Percentiles rank a stretch among this genome's conserved stretches.
These are phyloP conservation scores for Tephrocybe sp. DNA, from an alignment of 768 basidiomycete genomes.

Conservation along the genomic window DNA sequence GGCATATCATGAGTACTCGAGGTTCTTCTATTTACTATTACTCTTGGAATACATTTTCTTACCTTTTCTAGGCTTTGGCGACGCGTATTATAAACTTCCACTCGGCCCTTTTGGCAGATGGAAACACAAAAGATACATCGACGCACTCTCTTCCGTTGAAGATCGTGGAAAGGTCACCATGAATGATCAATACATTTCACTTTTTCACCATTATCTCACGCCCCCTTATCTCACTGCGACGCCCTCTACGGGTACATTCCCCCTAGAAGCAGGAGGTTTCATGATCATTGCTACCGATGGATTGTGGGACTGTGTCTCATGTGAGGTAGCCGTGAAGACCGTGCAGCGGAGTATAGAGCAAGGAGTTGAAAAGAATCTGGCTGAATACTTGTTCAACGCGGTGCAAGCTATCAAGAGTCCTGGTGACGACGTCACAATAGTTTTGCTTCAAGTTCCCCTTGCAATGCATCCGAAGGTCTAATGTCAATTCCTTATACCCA, in stretches of 20 bases:
- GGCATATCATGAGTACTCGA: constrained; percentile 36
- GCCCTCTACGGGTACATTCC: constrained; percentile 41
- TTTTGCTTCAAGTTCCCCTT: constrained; percentile 20
- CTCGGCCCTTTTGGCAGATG: constrained; percentile 24
- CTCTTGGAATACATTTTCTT: neutral
- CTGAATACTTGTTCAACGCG: constrained; percentile 24
- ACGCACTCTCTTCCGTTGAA: constrained; percentile 30
- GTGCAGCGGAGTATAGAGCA: constrained; percentile 25
- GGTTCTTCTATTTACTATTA: constrained; percentile 17
- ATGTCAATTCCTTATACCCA: too few species aligned
- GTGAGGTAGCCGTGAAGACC: constrained; percentile 41
- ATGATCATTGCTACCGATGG: constrained; percentile 55
- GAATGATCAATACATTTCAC: constrained; percentile 29
- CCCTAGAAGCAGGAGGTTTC: constrained; percentile 36
- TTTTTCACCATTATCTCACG: constrained; percentile 48
- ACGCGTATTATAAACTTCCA: constrained; percentile 37
- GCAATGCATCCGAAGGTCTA: too few species aligned
- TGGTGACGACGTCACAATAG: constrained; percentile 35
- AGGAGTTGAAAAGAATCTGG: constrained; percentile 22
- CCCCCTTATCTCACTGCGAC: constrained; percentile 56
- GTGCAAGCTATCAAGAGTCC: constrained; percentile 21
- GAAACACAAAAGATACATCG: constrained; percentile 31
- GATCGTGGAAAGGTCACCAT: constrained; percentile 29
- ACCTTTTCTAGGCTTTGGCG: constrained; percentile 30
- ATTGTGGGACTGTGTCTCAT: constrained; percentile 52